These are phyloP conservation scores for Collybia sp. DNA, from an alignment of 768 basidiomycete genomes.

Conservation along the genomic window DNA sequence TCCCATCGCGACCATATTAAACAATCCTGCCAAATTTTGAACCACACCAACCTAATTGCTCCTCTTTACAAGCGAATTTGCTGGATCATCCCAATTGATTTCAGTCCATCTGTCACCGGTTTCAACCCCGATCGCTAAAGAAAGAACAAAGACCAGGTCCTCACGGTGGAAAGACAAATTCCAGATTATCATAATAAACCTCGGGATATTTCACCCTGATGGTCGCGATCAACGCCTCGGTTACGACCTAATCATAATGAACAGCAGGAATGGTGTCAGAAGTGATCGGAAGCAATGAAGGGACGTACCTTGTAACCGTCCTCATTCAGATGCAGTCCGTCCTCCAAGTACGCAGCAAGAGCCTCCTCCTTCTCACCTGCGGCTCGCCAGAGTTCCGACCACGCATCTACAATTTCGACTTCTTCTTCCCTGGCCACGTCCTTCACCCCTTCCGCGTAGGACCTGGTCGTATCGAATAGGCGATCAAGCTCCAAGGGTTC, in stretches of 20 bases:
- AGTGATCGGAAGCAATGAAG: not conserved
- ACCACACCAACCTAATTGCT: not conserved
- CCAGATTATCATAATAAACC: constrained; percentile 59
- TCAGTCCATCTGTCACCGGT: constrained; percentile 28
- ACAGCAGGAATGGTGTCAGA: constrained; percentile 2
- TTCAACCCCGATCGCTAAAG: constrained; percentile 3
- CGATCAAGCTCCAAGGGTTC: constrained; percentile 55
- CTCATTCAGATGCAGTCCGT: constrained; percentile 80
- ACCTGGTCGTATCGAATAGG: constrained; percentile 52
- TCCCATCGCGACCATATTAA: not conserved
- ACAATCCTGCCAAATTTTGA: too few species aligned
- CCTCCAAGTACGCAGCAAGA: constrained; percentile 50
- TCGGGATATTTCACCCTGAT: constrained; percentile 62
- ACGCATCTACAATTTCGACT: constrained; percentile 70
- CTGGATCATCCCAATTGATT: constrained; percentile 21
- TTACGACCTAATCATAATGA: constrained; percentile 48
- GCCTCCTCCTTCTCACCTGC: constrained; percentile 56
- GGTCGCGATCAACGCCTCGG: constrained; percentile 51
- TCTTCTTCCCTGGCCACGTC: constrained; percentile 50
- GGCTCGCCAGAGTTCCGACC: constrained; percentile 68
- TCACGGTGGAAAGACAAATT: constrained; percentile 55
- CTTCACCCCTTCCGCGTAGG: constrained; percentile 68
- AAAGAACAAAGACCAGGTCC: constrained; percentile 20
- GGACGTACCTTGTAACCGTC: constrained; percentile 65
- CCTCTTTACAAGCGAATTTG: not conserved